Conservation (phyloP, 2,329 filamentous ascomycete species). For the Lachnellula hyalina region DNA sequence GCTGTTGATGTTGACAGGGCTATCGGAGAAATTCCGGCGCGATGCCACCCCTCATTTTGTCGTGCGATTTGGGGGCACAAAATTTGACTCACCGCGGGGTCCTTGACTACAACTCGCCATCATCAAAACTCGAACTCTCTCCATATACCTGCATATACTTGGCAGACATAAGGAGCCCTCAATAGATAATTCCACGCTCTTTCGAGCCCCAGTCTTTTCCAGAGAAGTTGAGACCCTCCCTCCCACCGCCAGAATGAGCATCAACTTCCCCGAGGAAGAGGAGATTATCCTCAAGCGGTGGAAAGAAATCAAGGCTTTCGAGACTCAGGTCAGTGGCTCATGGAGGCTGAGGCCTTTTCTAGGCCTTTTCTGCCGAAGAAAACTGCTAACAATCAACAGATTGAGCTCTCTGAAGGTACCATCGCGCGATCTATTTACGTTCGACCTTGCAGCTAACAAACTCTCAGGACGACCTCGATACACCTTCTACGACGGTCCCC, state of each 20-base stretch:
- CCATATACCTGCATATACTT: neutral
- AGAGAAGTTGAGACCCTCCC: neutral
- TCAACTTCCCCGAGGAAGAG: slow-evolving; percentile 91
- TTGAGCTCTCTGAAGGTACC: slow-evolving; percentile 71
- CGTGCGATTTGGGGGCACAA: neutral
- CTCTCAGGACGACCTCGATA: slow-evolving; percentile 59
- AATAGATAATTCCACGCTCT: neutral
- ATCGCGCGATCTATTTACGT: neutral
- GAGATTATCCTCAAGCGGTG: slow-evolving; percentile 78
- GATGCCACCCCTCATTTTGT: neutral
- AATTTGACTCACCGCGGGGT: neutral
- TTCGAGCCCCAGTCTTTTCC: neutral
- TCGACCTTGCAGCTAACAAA: slow-evolving; percentile 2
- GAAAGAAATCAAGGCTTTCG: slow-evolving; percentile 89
- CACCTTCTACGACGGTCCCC: slow-evolving; percentile 90
- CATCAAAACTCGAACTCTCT: neutral
- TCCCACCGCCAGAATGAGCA: slow-evolving; percentile 34
- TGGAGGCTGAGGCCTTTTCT: slow-evolving; percentile 1
- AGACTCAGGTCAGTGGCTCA: slow-evolving; percentile 51
- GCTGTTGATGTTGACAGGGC: too few species aligned
- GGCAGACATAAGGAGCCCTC: neutral
- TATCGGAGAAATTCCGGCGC: too few species aligned
- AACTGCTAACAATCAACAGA: slow-evolving; percentile 31
- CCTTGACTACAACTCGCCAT: neutral
- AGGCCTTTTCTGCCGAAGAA: neutral